Evolutionary conservation across 164 flowering plant genomes (phyloP), one percentile per base, ranked within the genome.

Genomic region (Magnolia changhungtana): DNA sequence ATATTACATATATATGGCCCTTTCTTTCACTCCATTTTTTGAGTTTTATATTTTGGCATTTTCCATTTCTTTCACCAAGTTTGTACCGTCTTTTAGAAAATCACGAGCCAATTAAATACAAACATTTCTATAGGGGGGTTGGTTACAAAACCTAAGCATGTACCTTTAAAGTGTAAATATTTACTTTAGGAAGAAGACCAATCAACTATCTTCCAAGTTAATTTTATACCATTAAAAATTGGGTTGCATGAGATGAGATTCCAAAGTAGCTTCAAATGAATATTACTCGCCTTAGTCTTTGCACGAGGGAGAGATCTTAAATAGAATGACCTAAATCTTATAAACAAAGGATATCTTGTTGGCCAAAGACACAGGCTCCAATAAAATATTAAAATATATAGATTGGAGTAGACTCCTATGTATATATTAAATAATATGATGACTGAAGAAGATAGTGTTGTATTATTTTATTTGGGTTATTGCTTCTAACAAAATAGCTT

Each of bases 321-420:
- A 21, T 19, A 21, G 67, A 64, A 64, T 64, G 67, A 21, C n/a
- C 67, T 8, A 64, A 64, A 64, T 64, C 67, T 64, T 8, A 64
- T 64, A 5, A 68, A 68, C 18, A 31, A 68, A 68, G 45, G 19
- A 11, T 18, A 14, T 27, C 71, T 31, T 37, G 50, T 68, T 68
- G 71, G 71, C 71, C 16, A 67, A 11, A 27, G 70, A 67, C 31
- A 8, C 70, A 23, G 70, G 49, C 49, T 23, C 8, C 29, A 19
- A 68, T 68, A 68, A 68, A 68, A 37, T 68, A 68, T 16, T 55
- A 10, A 55, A 10, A 55, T 55, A 55, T 55, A 16, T 19, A 11
- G 71, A 68, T 68, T 31, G 49, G 71, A 3, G 50, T 18, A 68
- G 71, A 37, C 71, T 37, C 71, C 71, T 31, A 29, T 68, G 14